These are phyloP conservation scores for Coprinopsis marcescibilis DNA, from an alignment of 768 basidiomycete species.

Conservation along the genomic window DNA sequence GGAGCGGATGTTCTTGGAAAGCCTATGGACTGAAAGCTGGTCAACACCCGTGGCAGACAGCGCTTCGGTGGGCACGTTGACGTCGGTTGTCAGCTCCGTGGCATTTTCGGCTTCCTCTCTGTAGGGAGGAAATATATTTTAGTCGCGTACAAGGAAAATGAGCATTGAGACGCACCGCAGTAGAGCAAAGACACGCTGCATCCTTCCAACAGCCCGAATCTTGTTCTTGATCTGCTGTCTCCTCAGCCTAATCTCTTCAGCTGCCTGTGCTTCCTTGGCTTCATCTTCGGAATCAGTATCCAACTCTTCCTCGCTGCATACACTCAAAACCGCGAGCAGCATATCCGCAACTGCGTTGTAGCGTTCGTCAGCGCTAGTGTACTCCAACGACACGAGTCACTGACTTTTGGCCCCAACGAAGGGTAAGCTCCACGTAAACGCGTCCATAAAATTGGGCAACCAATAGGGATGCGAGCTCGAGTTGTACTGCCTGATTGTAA, in stretches of 20 bases:
- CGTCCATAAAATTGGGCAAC: constrained; percentile 97
- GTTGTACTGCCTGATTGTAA: constrained; percentile 89
- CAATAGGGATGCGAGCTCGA: constrained; percentile 83
- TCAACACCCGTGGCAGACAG: constrained; percentile 36
- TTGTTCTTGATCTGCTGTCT: constrained; percentile 86
- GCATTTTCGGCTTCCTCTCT: constrained; percentile 80
- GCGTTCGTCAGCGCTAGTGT: constrained; percentile 3
- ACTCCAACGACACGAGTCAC: constrained; percentile 23
- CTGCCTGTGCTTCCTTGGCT: constrained; percentile 25
- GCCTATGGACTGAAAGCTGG: constrained; percentile 57
- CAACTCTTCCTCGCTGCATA: constrained; percentile 92
- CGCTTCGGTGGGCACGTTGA: constrained; percentile 11
- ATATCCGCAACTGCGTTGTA: constrained; percentile 83
- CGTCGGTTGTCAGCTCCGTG: constrained; percentile 52
- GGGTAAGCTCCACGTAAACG: constrained; percentile 96
- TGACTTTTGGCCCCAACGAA: constrained; percentile 96
- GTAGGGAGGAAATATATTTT: constrained; percentile 6
- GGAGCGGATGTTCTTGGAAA: constrained; percentile 56
- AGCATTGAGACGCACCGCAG: constrained; percentile 54
- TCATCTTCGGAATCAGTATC: constrained; percentile 42
- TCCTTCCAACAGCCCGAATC: constrained; percentile 86
- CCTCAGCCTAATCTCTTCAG: constrained; percentile 44
- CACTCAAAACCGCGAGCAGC: constrained; percentile 89
- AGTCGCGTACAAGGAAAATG: background rate
- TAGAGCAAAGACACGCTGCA: constrained; percentile 87